Percentiles rank a stretch among this genome's conserved stretches.
phyloP scores from a whole-genome alignment of 495 filamentous ascomycete species.

The Pyrenula massariospora region DNA sequence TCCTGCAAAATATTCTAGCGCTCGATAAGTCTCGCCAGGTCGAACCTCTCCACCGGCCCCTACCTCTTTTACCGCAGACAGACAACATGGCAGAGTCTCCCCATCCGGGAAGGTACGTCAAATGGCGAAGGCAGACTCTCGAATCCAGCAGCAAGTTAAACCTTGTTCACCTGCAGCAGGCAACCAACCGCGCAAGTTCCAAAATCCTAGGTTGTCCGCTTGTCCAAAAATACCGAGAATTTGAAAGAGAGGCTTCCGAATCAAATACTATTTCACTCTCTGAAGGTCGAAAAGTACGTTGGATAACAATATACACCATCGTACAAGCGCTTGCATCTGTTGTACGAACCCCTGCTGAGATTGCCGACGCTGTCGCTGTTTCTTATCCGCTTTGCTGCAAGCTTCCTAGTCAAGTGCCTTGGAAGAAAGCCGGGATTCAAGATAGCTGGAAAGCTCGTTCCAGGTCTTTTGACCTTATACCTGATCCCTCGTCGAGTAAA shows the following conservation, averaged over 20 bases:
- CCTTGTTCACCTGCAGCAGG: slow-evolving; percentile 18
- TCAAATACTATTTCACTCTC: slow-evolving; percentile 27
- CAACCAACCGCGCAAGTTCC: slow-evolving; percentile 23
- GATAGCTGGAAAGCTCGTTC: neutral
- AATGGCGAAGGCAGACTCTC: slow-evolving; percentile 6
- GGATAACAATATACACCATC: slow-evolving; percentile 65
- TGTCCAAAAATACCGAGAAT: slow-evolving; percentile 30
- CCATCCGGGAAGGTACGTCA: slow-evolving; percentile 16
- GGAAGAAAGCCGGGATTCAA: slow-evolving; percentile 1
- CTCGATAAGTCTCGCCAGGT: slow-evolving; percentile 47
- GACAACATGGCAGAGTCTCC: slow-evolving; percentile 1
- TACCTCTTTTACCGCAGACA: slow-evolving; percentile 43
- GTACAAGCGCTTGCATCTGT: slow-evolving; percentile 60
- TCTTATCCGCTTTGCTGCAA: slow-evolving; percentile 34
- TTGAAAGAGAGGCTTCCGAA: slow-evolving; percentile 25
- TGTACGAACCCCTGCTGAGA: slow-evolving; percentile 47
- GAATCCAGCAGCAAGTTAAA: slow-evolving; percentile 10
- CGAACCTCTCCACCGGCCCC: slow-evolving; percentile 37
- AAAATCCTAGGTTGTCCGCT: slow-evolving; percentile 18
- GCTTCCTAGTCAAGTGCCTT: slow-evolving; percentile 14
- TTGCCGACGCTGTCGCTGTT: slow-evolving; percentile 46
- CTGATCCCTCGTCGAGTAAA: neutral
- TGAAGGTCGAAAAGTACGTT: slow-evolving; percentile 52
- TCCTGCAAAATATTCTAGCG: slow-evolving; percentile 42
- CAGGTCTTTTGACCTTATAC: neutral